Percentiles rank a stretch among this genome's conserved stretches.
Conservation (phyloP, 768 basidiomycete genomes). For the Psilocybe cyanescens region DNA sequence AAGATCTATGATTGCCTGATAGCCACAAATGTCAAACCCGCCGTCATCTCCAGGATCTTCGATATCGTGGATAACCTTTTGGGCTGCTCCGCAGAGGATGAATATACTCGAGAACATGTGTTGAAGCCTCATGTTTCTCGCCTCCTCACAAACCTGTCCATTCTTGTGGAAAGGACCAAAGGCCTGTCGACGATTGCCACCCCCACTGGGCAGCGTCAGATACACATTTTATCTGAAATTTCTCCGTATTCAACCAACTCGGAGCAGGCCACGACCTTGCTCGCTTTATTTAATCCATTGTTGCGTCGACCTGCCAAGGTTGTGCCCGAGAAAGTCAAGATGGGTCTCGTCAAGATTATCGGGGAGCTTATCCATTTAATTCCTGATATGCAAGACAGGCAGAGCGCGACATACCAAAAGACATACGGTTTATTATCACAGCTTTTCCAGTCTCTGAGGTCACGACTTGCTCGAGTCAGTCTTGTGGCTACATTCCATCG, state of each 20-base stretch:
- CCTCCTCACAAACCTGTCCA: slow-evolving; percentile 74
- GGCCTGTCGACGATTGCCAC: slow-evolving; percentile 52
- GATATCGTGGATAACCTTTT: slow-evolving; percentile 83
- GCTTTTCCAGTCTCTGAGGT: slow-evolving; percentile 78
- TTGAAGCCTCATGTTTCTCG: slow-evolving; percentile 72
- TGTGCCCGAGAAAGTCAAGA: slow-evolving; percentile 86
- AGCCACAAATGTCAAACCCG: slow-evolving; percentile 84
- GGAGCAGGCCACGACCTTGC: slow-evolving; percentile 72
- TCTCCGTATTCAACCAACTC: slow-evolving; percentile 74
- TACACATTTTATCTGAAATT: slow-evolving; percentile 78
- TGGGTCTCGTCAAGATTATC: slow-evolving; percentile 76
- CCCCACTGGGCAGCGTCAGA: slow-evolving; percentile 79
- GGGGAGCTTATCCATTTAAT: slow-evolving; percentile 69
- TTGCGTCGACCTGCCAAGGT: slow-evolving; percentile 76
- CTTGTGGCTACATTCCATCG: slow-evolving; percentile 69
- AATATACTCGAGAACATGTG: slow-evolving; percentile 50
- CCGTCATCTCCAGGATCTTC: slow-evolving; percentile 79
- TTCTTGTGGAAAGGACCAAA: slow-evolving; percentile 67
- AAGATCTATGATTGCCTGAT: slow-evolving; percentile 83
- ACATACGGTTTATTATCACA: slow-evolving; percentile 71
- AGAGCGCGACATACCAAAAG: slow-evolving; percentile 47
- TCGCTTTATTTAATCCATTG: slow-evolving; percentile 76
- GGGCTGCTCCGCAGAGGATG: slow-evolving; percentile 53
- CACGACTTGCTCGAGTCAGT: slow-evolving; percentile 68
- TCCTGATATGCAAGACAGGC: slow-evolving; percentile 54